A percentile compares a stretch with the other conserved stretches of the same genome.
phyloP scores from a whole-genome alignment of 2,329 filamentous ascomycete genomes.

The Beauveria australis region DNA sequence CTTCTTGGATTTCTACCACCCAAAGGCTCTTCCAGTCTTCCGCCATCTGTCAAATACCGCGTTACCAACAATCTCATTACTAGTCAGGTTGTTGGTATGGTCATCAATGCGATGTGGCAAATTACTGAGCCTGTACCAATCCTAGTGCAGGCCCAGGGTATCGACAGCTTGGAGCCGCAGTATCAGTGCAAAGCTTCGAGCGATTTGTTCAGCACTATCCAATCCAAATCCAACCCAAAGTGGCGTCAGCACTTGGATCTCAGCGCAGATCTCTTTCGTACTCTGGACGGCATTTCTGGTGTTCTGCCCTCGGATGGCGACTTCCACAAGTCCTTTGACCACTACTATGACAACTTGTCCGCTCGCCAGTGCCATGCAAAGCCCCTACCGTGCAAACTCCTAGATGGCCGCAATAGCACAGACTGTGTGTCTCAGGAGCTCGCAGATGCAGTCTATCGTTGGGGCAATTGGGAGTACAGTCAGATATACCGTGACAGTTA shows the following conservation, averaged over 20 bases:
- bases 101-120: conserved; percentile 62
- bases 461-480: conserved; percentile 75
- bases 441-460: conserved; percentile 62
- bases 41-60: conserved; percentile 48
- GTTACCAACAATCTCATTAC: conserved; percentile 81
- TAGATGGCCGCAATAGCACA: conserved; percentile 34
- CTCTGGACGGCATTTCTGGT: conserved; percentile 61
- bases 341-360: conserved; percentile 80
- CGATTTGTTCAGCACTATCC: conserved; percentile 34
- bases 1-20: conserved; percentile 59
- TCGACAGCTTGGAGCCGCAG: conserved; percentile 68
- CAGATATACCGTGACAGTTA: conserved; percentile 65
- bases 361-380: conserved; percentile 69
- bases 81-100: conserved; percentile 68
- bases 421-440: conserved; percentile 54
- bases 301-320: conserved; percentile 45
- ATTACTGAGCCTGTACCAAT: conserved; percentile 35
- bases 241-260: conserved; percentile 60
- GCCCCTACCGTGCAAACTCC: conserved; percentile 59
- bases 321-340: conserved; percentile 68
- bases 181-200: conserved; percentile 55
- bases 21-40: conserved; percentile 31
- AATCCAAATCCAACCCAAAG: conserved; percentile 31
- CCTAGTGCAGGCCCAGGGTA: conserved; percentile 41
- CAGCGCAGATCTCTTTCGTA: conserved; percentile 44